Base-by-base conservation (phyloP, 768 basidiomycete genomes). In the Auricularia sp. region DNA sequence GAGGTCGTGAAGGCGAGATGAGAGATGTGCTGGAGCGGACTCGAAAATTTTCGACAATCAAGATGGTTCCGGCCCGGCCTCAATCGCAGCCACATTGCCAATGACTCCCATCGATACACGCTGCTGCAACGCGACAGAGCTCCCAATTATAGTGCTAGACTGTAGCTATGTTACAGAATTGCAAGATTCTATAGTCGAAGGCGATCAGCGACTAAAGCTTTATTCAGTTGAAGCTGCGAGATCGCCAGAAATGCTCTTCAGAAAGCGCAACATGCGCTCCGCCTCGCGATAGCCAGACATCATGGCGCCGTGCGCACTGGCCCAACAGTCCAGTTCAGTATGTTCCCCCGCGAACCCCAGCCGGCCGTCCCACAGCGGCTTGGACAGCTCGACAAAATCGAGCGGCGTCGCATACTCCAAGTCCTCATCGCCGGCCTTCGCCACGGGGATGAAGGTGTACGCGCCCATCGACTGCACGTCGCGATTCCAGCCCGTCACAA, bases 271-370 rank as follows among this genome's bases (percentile, higher is more conserved):
- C 1, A 77, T 71, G 36, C 77, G 64, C 54, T 63, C 66, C 0
- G 73, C 78, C 66, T 79, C 78, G 62, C 77, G 71, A 64, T 67
- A 35, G 0, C 78, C 78, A 63, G 74, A 75, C 42, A 73, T 68
- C 11, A 74, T 69, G 18, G 78, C 77, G 0, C 77, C 77, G 2
- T 73, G 71, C 11, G 76, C 75, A 37, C 69, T 71, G 8, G 77
- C 78, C 24, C 76, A 64, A 56, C 75, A 73, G 54, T 78, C 73
- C 63, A 77, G 65, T 63, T 76, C 77, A 10, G 78, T 79, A 61
- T 78, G 77, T 69, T 79, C 78, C 0, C 78, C 78, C 13, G 77
- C 78, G 29, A 75, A 79, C 3, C 75, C 74, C 24, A 78, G 66
- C 16, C 67, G 62, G 0, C 76, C 75, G 1, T 62, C 71, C 73